phyloP scores from a whole-genome alignment of 2,329 filamentous ascomycete species.

The Proliferodiscus dingleyae region DNA sequence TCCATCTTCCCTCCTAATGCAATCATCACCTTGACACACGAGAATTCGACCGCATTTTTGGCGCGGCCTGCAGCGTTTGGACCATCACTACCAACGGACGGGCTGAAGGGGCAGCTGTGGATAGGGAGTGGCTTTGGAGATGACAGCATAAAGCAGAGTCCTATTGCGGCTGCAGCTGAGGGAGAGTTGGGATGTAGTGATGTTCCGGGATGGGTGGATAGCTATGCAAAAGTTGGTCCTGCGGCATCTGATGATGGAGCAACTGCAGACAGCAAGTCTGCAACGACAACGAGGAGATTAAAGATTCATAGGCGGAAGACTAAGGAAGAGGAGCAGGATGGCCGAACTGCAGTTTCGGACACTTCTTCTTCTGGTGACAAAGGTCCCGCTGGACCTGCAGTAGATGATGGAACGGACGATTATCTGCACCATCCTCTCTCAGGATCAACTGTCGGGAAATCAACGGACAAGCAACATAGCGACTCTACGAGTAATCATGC shows the following conservation, averaged over 20 bases:
- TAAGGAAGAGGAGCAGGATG: constrained; percentile 26
- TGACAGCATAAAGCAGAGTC: constrained; percentile 59
- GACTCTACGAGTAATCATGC: constrained; percentile 51
- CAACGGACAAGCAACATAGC: constrained; percentile 17
- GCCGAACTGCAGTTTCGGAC: constrained; percentile 21
- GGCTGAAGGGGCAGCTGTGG: constrained; percentile 87
- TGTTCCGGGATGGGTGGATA: constrained; percentile 79
- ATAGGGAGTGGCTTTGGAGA: constrained; percentile 89
- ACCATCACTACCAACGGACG: constrained; percentile 66
- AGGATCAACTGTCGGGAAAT: constrained; percentile 35
- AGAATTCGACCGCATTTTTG: constrained; percentile 96
- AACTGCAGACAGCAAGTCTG: constrained; percentile 19
- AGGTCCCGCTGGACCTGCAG: constrained; percentile 23
- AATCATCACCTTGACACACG: constrained; percentile 91
- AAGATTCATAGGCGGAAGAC: constrained; percentile 36
- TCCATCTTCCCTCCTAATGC: constrained; percentile 93
- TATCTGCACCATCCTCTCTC: constrained; percentile 59
- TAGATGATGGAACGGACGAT: constrained; percentile 78
- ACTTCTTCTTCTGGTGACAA: constrained; percentile 15
- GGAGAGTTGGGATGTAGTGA: constrained; percentile 94
- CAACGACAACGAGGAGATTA: constrained; percentile 35
- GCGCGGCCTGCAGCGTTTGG: constrained; percentile 92
- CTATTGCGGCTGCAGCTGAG: constrained; percentile 50
- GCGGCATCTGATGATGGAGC: constrained; percentile 16
- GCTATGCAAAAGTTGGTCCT: constrained; percentile 39